Conservation (phyloP, 108 stramenopile species). For the Skeletonema potamos region DNA sequence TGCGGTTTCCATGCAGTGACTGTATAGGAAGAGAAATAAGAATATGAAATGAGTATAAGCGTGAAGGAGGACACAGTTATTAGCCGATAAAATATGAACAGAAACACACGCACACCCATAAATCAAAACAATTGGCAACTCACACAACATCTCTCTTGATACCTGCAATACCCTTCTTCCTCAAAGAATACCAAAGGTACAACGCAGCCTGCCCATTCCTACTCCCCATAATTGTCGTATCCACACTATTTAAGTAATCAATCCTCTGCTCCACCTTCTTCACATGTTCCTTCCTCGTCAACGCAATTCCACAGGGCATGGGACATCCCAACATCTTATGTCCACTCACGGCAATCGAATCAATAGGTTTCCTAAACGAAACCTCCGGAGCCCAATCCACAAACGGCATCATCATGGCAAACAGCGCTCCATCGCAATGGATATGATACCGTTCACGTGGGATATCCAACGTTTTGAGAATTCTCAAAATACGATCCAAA, state of each 20-base stretch:
- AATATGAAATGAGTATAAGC: neutral
- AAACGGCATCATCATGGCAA: conserved; percentile 92
- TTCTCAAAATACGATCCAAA: conserved; percentile 82
- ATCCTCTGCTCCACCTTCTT: conserved; percentile 84
- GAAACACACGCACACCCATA: neutral
- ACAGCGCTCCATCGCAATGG: conserved; percentile 88
- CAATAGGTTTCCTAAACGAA: conserved; percentile 83
- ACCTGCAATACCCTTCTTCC: conserved; percentile 86
- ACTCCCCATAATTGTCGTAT: conserved; percentile 84
- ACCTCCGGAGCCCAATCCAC: conserved; percentile 79
- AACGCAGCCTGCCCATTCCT: conserved; percentile 81
- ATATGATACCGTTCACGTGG: conserved; percentile 84
- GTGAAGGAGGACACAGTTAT: neutral
- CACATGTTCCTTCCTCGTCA: conserved; percentile 85
- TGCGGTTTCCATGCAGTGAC: conserved; percentile 87
- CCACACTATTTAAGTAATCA: conserved; percentile 83
- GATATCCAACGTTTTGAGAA: conserved; percentile 66
- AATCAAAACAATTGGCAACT: conserved; percentile 22
- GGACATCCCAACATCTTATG: conserved; percentile 93
- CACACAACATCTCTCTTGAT: conserved; percentile 83
- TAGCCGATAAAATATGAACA: neutral
- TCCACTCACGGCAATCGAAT: conserved; percentile 84
- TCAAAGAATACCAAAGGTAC: conserved; percentile 88
- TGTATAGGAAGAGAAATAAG: conserved; percentile 14
- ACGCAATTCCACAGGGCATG: conserved; percentile 88